Base-by-base conservation (phyloP, 164 flowering plant species). In the Nymphaea thermarum region DNA sequence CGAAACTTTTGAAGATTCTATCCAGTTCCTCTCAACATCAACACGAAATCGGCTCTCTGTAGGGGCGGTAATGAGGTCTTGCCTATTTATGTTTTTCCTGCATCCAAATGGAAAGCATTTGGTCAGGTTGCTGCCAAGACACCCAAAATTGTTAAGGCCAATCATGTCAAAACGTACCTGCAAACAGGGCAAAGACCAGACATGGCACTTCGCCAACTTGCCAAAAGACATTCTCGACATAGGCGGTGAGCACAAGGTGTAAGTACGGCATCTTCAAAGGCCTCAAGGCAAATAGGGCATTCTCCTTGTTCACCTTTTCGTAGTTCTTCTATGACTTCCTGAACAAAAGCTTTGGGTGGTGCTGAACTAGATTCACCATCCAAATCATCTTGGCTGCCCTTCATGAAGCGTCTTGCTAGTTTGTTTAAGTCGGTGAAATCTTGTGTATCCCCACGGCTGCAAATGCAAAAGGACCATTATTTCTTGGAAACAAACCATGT, bases 221-320 rank as follows among this genome's bases (percentile, higher is more conserved):
- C 88, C 77, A 94, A 77, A 17, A 94, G 89, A 66, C 99, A 91
- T 76, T 94, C 98, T 59, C 99, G 88, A 72, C 99, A 94, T 65
- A 94, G 66, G 8, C 90, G 83, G 70, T 94, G 99, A 77, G 98
- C 98, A 85, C 99, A 94, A 68, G 99, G 96, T 65, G 98, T 94
- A 79, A 94, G 82, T 15, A 94, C 94, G 66, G 98, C 93, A 90
- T 94, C 99, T 81, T 94, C 99, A 82, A 84, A 88, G 79, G 90
- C 91, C 83, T 94, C 98, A 67, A 94, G 94, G 77, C 99, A 94
- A 69, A 94, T 94, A 47, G 99, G 99, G 65, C 99, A 94, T 77
- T 94, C 99, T 71, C 96, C 96, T 43, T 86, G 77, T 64, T 88
- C 96, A 60, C 99, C 96, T 66, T 84, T 91, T 6, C 87, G 87